Evolutionary conservation across 2,329 filamentous ascomycete species (phyloP), one percentile per base, ranked within the genome.

Genomic region (Colletotrichum scovillei): DNA sequence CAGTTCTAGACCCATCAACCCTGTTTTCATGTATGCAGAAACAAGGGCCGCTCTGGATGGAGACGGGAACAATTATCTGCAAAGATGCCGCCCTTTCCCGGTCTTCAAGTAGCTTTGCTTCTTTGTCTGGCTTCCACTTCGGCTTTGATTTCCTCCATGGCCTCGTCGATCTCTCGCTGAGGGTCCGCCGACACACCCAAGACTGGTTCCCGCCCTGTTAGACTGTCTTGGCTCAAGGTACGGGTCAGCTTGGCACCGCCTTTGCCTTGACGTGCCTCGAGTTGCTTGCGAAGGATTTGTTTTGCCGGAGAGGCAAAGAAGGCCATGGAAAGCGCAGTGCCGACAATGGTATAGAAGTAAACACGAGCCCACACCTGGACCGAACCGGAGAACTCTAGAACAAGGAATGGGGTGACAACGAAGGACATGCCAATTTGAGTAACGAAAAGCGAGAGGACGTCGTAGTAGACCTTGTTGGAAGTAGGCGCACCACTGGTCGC

Each of bases 351-450:
- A 83, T 97, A 99, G 85, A 95, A 98, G 84, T 98, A 97, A 46
- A 98, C 93, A 55, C 94, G 91, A 0, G 90, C 84, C 97, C 97
- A 99, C 71, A 94, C 92, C 2, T 87, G 85, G 55, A 97, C 82
- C 11, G 93, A 95, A 73, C 91, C 89, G 22, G 86, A 84, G 76
- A 98, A 91, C 26, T 87, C 88, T 28, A 99, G 92, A 52, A 98
- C 86, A 57, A 98, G 89, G 83, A 99, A 99, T 0, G 97, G 97
- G 0, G 92, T 89, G 0, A 92, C 94, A 65, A 91, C 90, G 82
- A 97, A 99, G 59, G 92, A 92, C 82, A 98, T 95, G 2, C 91
- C 90, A n/a, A 92, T 80, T 81, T 98, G 95, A 0, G 95, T 98
- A 14, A 90, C 87, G 30, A 97, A 65, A 83, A 90, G 94, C 71